Evolutionary conservation across 2,329 filamentous ascomycete genomes (phyloP).

Genomic region (Aureobasidium sp.): DNA sequence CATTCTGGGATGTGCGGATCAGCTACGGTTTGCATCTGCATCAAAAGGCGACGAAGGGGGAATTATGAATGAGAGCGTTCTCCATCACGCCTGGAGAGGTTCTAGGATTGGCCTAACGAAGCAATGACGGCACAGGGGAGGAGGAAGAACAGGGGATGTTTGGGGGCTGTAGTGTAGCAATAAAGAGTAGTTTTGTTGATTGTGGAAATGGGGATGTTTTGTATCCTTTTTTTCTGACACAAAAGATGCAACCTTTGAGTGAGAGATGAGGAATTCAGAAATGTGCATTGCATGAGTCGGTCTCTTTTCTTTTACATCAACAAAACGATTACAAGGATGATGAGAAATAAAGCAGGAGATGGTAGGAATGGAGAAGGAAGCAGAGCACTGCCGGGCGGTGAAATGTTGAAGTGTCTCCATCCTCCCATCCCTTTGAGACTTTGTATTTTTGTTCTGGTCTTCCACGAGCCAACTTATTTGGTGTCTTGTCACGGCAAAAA

Average conservation of each 20-base stretch:
- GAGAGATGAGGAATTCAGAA: neutral
- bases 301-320: neutral
- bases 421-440: neutral
- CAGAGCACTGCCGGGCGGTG: neutral
- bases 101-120: neutral
- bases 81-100: neutral
- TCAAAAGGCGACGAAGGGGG: neutral
- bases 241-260: neutral
- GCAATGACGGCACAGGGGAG: neutral
- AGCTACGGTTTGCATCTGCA: slow-evolving; percentile 5
- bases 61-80: neutral
- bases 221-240: neutral
- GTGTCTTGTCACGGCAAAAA: neutral
- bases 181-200: neutral
- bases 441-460: neutral
- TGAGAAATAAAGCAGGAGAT: no score
- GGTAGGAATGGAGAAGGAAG: neutral
- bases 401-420: neutral
- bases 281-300: neutral
- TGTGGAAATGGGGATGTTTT: neutral
- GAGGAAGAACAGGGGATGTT: neutral
- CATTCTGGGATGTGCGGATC: neutral
- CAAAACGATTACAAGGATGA: no score
- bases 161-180: neutral
- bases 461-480: neutral